These are phyloP conservation scores for Tetraselmis striata DNA, from an alignment of 139 green algal species.

Conservation along the genomic window DNA sequence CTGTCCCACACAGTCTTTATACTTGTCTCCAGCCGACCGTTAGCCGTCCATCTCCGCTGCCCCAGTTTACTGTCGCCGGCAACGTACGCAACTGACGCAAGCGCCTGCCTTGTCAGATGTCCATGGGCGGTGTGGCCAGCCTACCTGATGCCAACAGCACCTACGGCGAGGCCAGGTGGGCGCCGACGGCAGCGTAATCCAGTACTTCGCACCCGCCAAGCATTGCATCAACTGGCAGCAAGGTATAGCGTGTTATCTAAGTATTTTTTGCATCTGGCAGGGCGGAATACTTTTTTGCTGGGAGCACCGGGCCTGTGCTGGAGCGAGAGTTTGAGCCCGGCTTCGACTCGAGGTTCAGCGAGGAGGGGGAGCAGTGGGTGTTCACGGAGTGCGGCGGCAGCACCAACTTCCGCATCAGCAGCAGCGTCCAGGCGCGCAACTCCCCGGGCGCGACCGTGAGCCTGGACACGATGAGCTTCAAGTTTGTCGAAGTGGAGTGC, in stretches of 20 bases:
- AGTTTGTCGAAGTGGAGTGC: neutral
- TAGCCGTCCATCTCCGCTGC: neutral
- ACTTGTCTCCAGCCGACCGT: neutral
- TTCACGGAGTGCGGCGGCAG: neutral
- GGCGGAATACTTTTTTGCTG: neutral
- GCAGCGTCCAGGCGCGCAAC: neutral
- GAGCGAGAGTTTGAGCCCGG: neutral
- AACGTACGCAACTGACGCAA: neutral
- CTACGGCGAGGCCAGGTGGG: neutral
- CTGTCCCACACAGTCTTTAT: no score
- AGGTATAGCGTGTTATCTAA: neutral
- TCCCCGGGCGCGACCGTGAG: neutral
- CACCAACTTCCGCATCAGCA: neutral
- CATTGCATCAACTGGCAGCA: neutral
- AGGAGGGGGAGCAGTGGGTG: neutral
- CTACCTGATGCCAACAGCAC: neutral
- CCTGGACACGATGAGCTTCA: neutral
- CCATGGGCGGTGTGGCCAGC: neutral
- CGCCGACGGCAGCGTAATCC: no score
- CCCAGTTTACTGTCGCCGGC: neutral
- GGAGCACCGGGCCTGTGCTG: neutral
- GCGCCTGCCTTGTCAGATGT: neutral
- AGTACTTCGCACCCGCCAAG: no score
- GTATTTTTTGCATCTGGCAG: neutral
- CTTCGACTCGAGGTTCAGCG: neutral